Base-by-base conservation (phyloP, 345 rosid species). In the Brassica juncea region DNA sequence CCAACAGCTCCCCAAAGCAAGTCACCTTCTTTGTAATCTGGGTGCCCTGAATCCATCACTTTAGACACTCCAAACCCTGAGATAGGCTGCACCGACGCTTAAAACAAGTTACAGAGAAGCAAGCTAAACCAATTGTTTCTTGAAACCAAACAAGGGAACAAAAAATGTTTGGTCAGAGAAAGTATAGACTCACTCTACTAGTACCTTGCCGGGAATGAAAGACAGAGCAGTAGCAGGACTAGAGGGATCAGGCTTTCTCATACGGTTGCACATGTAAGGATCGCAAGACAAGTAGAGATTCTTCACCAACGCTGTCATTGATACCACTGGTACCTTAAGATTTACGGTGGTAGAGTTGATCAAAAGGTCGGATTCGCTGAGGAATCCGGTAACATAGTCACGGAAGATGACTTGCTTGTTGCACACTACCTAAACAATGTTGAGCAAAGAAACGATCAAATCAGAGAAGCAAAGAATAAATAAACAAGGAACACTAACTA, bases 231-330 rank as follows among this genome's bases (percentile, higher is more conserved):
- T 44, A 15, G 67, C 57, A 59, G 83, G 14, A 32, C 57, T 12
- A 7, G 23, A 37, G 3, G 74, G 68, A 34, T 82, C 78, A 60
- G 73, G 80, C 68, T 71, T 70, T 27, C 68, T 70, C 90, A 84
- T 85, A 47, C 82, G 84, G 14, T 69, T 75, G 1, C 87, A 47
- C 88, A 87, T 85, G 80, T 80, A 84, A 0, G 91, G 96, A 82
- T 91, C 93, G 16, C 93, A 89, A 2, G 96, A 89, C 77, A 89
- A 76, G 77, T 76, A 88, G 8, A 89, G 85, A 80, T 88, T 89
- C 85, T 89, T 89, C 54, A 89, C 81, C 32, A 90, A 11, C n/a
- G 86, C 82, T 3, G 70, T 79, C 14, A 73, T 70, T 0, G 87
- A 81, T 0, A 74, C 83, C 2, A 34, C 35, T 0, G 86, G 73